Evolutionary conservation across 148 eudicot species (phyloP).

Genomic region (Arctostaphylos glauca): DNA sequence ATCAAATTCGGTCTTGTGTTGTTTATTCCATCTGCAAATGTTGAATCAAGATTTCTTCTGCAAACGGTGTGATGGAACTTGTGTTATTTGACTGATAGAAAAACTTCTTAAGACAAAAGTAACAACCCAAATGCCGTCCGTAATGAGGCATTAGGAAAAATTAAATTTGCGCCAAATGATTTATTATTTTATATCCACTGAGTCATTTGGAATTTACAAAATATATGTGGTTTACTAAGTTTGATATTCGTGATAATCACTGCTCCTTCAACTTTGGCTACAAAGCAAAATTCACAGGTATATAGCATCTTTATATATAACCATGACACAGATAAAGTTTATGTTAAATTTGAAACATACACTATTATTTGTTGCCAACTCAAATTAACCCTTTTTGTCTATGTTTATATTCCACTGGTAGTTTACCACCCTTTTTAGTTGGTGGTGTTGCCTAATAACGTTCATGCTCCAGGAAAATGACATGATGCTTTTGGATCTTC

Average conservation of each 20-base stretch:
- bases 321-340: neutral
- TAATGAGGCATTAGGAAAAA: neutral
- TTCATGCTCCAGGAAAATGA: slow-evolving; percentile 41
- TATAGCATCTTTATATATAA: neutral
- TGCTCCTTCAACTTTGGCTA: neutral
- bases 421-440: neutral
- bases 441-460: neutral
- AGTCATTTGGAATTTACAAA: neutral
- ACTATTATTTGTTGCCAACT: neutral
- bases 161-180: neutral
- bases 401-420: neutral
- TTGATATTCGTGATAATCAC: too few species aligned
- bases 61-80: neutral
- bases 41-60: neutral
- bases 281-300: neutral
- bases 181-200: neutral
- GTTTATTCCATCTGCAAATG: neutral
- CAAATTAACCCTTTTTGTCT: neutral
- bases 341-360: neutral
- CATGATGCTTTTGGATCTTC: slow-evolving; percentile 62
- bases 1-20: neutral
- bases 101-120: neutral
- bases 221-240: neutral
- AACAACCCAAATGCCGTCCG: neutral
- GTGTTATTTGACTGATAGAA: neutral